Percentiles rank a stretch among this genome's conserved stretches.
These are phyloP conservation scores for Vararia minispora DNA, from an alignment of 768 basidiomycete species.

Conservation along the genomic window DNA sequence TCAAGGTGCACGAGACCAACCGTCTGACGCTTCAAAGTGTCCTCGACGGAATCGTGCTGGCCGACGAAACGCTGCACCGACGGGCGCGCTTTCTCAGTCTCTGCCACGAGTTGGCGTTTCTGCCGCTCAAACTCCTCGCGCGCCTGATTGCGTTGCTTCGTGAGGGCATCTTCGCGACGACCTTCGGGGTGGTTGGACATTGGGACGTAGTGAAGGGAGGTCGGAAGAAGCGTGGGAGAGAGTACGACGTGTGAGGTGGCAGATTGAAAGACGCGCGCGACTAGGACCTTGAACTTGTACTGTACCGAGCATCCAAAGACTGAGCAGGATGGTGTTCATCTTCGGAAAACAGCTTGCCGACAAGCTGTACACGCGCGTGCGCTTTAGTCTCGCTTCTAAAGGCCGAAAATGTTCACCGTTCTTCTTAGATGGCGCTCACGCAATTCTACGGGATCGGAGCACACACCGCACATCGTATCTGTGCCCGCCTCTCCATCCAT, in stretches of 20 bases:
- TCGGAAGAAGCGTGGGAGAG: too few relatives aligned
- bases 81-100: conserved; percentile 89
- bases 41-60: conserved; percentile 91
- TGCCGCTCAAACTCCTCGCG: conserved; percentile 76
- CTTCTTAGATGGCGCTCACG: conserved; percentile 72
- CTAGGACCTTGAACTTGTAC: conserved; percentile 10
- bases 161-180: conserved; percentile 76
- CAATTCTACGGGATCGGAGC: conserved; percentile 83
- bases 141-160: conserved; percentile 71
- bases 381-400: too few relatives aligned
- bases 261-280: conserved; percentile 18
- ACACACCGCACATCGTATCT: conserved; percentile 65
- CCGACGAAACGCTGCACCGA: conserved; percentile 85
- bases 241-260: conserved; percentile 7
- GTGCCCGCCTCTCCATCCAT: conserved; percentile 89
- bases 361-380: conserved; percentile 57
- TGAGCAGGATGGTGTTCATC: conserved; percentile 85
- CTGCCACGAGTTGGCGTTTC: conserved; percentile 70
- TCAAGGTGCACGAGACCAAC: conserved; percentile 86
- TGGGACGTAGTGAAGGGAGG: conserved; percentile 7
- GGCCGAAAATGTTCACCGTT: too few relatives aligned
- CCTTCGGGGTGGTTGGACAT: conserved; percentile 83
- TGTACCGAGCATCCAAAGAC: too few relatives aligned
- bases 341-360: conserved; percentile 80
- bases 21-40: conserved; percentile 81